A percentile compares a stretch with the other conserved stretches of the same genome.
Conservation (phyloP, 1,284 basidiomycete species). For the Sanguinoderma infundibulare region DNA sequence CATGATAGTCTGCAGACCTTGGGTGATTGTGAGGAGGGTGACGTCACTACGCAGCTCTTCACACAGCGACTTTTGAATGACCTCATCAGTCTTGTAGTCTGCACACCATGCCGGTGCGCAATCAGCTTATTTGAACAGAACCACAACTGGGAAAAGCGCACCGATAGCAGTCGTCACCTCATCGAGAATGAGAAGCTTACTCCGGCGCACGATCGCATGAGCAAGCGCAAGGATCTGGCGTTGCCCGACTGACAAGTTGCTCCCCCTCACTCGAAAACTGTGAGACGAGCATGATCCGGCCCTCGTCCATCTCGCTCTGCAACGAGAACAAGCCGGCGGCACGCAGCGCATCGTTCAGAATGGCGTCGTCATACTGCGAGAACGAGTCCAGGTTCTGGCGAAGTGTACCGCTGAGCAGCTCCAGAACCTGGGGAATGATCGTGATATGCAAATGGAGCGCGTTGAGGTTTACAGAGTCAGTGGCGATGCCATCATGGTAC, state of each 20-base stretch:
- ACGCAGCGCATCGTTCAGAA: slow-evolving; percentile 36
- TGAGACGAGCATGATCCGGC: slow-evolving; percentile 39
- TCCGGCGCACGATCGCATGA: slow-evolving; percentile 37
- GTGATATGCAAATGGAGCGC: slow-evolving; percentile 49
- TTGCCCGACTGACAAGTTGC: slow-evolving; percentile 38
- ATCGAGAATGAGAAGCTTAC: slow-evolving; percentile 41
- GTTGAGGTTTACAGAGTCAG: slow-evolving; percentile 61
- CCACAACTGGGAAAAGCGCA: slow-evolving; percentile 18
- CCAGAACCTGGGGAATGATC: slow-evolving; percentile 52
- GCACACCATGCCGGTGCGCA: background rate
- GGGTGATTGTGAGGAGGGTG: slow-evolving; percentile 66
- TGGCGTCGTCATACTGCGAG: slow-evolving; percentile 53
- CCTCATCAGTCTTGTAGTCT: slow-evolving; percentile 29
- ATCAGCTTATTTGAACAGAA: background rate
- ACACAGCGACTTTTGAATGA: slow-evolving; percentile 50
- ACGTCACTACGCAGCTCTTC: slow-evolving; percentile 53
- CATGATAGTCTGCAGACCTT: slow-evolving; percentile 72
- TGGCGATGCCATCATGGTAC: slow-evolving; percentile 39
- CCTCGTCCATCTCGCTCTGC: slow-evolving; percentile 33
- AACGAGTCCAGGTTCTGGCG: slow-evolving; percentile 50
- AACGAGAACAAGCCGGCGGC: slow-evolving; percentile 36
- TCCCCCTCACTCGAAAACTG: slow-evolving; percentile 40
- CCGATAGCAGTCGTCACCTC: slow-evolving; percentile 59
- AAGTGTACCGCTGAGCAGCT: slow-evolving; percentile 40
- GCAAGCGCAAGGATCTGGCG: slow-evolving; percentile 49